Conservation (phyloP, 2,329 filamentous ascomycete genomes). For the Epichloe uncinata region DNA sequence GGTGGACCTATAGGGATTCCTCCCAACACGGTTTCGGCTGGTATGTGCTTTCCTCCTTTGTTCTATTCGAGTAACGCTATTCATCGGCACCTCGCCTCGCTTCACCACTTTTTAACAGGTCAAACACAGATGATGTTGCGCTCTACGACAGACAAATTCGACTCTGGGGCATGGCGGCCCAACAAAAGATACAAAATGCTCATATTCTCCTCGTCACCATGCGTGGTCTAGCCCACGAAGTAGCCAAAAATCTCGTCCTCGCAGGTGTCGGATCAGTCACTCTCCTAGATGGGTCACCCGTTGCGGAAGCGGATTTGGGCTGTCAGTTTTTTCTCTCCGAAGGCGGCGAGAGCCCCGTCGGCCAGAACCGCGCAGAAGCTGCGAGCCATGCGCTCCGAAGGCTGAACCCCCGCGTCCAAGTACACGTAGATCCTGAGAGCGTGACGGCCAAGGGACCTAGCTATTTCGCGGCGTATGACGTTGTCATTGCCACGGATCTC, state of each 20-base stretch:
- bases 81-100: not conserved
- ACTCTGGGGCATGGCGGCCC: slow-evolving; percentile 91
- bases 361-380: slow-evolving; percentile 73
- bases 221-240: slow-evolving; percentile 80
- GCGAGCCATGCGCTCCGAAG: slow-evolving; percentile 65
- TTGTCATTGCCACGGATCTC: slow-evolving; percentile 83
- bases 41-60: slow-evolving; percentile 11
- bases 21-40: slow-evolving; percentile 21
- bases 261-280: slow-evolving; percentile 86
- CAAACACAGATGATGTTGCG: slow-evolving; percentile 69
- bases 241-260: slow-evolving; percentile 93
- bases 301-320: slow-evolving; percentile 69
- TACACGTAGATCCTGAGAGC: slow-evolving; percentile 56
- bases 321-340: slow-evolving; percentile 68
- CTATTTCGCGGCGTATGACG: slow-evolving; percentile 69
- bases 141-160: slow-evolving; percentile 96
- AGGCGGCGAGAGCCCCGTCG: slow-evolving; percentile 49
- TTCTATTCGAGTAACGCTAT: not conserved
- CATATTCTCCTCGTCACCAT: slow-evolving; percentile 83
- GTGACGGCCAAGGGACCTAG: slow-evolving; percentile 54
- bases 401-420: slow-evolving; percentile 77
- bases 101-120: not conserved
- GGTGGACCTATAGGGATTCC: slow-evolving; percentile 9
- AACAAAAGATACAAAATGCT: slow-evolving; percentile 80
- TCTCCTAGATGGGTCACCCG: slow-evolving; percentile 63